Evolutionary conservation across 2,329 filamentous ascomycete species (phyloP), one percentile per base, ranked within the genome.

Genomic region (Capronia coronata): DNA sequence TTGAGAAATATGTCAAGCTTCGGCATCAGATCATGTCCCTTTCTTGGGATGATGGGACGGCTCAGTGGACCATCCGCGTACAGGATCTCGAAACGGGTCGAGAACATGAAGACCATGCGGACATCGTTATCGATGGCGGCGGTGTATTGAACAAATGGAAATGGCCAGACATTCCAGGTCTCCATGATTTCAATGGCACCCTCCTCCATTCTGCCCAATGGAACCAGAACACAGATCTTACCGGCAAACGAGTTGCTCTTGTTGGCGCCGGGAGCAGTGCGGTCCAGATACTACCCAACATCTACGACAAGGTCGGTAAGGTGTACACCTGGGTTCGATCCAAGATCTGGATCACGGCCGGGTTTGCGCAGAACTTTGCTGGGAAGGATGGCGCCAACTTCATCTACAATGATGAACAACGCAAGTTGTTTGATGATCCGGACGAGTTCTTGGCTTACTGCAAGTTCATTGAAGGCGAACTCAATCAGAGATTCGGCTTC

Each of bases 131-230:
- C 18, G 60, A 65, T 45, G 61, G 48, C 1, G 55, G 52, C 9
- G 62, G 62, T 2, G 52, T 61, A 8, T 50, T 64, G 14, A 64
- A 62, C 47, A 54, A 58, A 8, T 63, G 61, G 61, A 63, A 63
- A 51, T 68, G 65, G 67, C 67, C 68, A 1, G 51, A 60, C 2
- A 67, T 70, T 21, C 51, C 52, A 3, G 68, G 68, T 6, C 52
- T 69, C 2, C 46, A 65, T 8, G 52, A 57, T 3, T 70, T 68
- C 54, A 52, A 62, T 42, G 68, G 68, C 6, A 50, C 61, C 11
- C 51, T 69, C 10, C 52, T 64, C 22, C 65, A 67, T 43, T 61
- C 60, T n/a, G 63, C 64, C 1, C 56, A 56, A 2, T 69, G 64
- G 62, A 59, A 64, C 38, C 48, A 61, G 13, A 43, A 49, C 2